Percentiles rank a stretch among this genome's conserved stretches.
These are phyloP conservation scores for Macrocybe sp. DNA, from an alignment of 1,284 basidiomycete species.

Conservation along the genomic window DNA sequence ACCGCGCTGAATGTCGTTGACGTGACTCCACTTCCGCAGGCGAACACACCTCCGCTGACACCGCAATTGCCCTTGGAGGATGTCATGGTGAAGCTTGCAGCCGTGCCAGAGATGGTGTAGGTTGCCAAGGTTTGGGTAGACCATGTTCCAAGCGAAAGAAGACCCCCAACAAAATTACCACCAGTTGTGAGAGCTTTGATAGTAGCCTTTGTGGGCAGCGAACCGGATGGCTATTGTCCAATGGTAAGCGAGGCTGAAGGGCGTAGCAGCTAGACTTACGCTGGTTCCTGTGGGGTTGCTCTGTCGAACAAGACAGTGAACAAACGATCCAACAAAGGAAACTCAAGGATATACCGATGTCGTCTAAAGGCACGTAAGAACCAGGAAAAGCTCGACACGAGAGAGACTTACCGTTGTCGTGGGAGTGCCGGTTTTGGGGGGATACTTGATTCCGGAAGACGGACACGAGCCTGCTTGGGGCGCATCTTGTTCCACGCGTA, in stretches of 20 bases:
- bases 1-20: conserved; percentile 50
- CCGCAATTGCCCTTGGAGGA: conserved; percentile 50
- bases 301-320: background rate
- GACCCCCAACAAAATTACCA: conserved; percentile 33
- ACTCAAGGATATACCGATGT: background rate
- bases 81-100: conserved; percentile 41
- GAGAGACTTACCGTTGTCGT: conserved; percentile 15
- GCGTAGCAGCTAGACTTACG: conserved; percentile 2
- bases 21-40: conserved; percentile 42
- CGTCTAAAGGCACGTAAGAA: background rate
- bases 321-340: no score
- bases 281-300: conserved; percentile 9
- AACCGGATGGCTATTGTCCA: conserved; percentile 23
- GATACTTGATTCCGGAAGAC: conserved; percentile 57
- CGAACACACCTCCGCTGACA: conserved; percentile 33
- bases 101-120: conserved; percentile 33
- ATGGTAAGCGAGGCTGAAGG: background rate
- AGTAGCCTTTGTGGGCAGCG: conserved; percentile 39
- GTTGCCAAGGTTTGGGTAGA: conserved; percentile 47
- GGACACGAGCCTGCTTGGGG: conserved; percentile 48
- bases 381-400: background rate
- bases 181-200: conserved; percentile 31
- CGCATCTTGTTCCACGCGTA: conserved; percentile 34
- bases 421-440: conserved; percentile 44
- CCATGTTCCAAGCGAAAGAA: conserved; percentile 45